Conservation (phyloP, 345 rosid genomes). For the Zanthoxylum bungeanum region DNA sequence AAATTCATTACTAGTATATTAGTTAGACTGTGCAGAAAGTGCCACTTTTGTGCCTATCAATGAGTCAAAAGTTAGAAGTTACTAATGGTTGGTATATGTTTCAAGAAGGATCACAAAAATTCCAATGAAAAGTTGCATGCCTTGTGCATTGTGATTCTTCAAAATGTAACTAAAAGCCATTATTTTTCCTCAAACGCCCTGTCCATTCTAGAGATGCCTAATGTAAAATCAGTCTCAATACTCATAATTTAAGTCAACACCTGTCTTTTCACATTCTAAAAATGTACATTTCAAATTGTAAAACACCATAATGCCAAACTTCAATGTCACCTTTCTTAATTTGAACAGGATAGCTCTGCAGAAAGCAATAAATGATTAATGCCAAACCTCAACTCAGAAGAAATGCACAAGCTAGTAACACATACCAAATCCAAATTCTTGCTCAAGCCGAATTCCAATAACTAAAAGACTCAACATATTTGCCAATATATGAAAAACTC, state of each 20-base stretch:
- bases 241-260: background rate
- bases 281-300: background rate
- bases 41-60: background rate
- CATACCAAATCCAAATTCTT: conserved; percentile 90
- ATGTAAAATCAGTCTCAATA: background rate
- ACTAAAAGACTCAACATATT: conserved; percentile 86
- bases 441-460: conserved; percentile 86
- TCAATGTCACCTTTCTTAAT: background rate
- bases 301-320: background rate
- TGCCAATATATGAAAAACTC: conserved; percentile 77
- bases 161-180: background rate
- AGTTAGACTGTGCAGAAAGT: background rate
- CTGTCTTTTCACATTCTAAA: background rate
- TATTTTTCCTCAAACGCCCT: background rate
- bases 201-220: background rate
- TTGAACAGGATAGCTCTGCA: background rate
- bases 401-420: background rate
- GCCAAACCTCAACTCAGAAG: too few relatives aligned
- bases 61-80: background rate
- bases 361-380: background rate
- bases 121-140: background rate
- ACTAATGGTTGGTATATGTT: background rate
- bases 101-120: background rate
- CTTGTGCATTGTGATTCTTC: background rate
- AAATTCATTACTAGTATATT: background rate